Percentiles rank a stretch among this genome's conserved stretches.
Conservation (phyloP, 768 basidiomycete species). For the Favolaschia claudopus region DNA sequence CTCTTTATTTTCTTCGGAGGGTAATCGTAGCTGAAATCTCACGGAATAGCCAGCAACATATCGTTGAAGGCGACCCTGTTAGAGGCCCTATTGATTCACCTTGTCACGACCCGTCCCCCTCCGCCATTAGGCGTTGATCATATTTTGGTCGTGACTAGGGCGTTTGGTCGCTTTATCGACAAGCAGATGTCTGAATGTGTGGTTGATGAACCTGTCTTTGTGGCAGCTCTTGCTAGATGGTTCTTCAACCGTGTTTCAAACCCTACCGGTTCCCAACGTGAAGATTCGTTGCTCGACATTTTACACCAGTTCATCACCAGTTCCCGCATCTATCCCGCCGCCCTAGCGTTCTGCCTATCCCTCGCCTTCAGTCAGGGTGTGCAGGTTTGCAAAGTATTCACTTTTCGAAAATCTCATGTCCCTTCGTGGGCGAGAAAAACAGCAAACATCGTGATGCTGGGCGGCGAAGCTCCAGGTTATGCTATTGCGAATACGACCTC, state of each 20-base stretch:
- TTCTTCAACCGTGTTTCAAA: neutral
- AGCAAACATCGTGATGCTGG: neutral
- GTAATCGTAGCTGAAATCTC: too few relatives aligned
- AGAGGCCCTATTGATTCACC: neutral
- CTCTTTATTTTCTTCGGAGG: neutral
- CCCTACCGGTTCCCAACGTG: neutral
- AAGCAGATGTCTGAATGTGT: neutral
- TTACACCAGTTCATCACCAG: neutral
- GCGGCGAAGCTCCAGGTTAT: neutral
- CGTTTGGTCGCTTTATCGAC: conserved; percentile 4
- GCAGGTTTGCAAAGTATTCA: neutral
- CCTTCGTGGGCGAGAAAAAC: conserved; percentile 6
- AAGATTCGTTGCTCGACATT: neutral
- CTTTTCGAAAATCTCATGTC: neutral
- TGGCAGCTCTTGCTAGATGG: neutral
- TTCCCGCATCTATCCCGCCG: neutral
- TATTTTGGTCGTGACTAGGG: neutral
- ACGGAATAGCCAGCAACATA: too few relatives aligned
- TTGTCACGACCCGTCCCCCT: neutral
- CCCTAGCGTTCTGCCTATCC: neutral
- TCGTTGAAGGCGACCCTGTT: neutral
- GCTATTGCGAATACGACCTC: neutral
- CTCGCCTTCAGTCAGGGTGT: neutral
- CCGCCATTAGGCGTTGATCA: neutral
- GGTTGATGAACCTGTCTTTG: conserved; percentile 9